phyloP scores from a whole-genome alignment of 2,329 filamentous ascomycete species.

The Pseudogymnoascus sp. region DNA sequence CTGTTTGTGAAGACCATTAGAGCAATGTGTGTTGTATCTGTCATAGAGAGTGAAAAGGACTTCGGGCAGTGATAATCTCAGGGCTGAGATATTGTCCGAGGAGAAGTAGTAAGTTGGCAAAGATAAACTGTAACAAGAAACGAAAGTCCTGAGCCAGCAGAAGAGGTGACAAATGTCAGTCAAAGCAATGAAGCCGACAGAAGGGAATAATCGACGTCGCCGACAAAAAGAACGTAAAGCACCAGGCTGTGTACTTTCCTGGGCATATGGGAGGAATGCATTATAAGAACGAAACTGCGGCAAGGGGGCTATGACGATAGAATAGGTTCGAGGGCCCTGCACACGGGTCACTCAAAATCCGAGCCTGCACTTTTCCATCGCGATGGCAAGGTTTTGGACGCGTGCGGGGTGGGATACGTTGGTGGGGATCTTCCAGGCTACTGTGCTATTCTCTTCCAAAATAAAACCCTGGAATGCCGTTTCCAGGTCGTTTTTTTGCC shows the following conservation, averaged over 20 bases:
- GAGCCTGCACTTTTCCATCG: not conserved
- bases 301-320: constrained; percentile 8
- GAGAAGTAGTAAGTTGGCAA: not conserved
- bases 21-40: not conserved
- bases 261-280: constrained; percentile 2
- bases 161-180: constrained; percentile 1
- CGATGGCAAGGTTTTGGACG: not conserved
- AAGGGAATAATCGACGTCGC: not conserved
- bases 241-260: not conserved
- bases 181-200: not conserved
- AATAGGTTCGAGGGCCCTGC: constrained; percentile 4
- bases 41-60: not conserved
- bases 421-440: not conserved
- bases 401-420: not conserved
- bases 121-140: constrained; percentile 4
- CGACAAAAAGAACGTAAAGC: constrained; percentile 6
- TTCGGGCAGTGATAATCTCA: not conserved
- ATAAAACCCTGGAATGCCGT: not conserved
- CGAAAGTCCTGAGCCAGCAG: constrained; percentile 3
- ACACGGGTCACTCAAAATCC: constrained; percentile 5
- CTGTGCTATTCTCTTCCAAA: not conserved
- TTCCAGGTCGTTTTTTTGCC: not conserved
- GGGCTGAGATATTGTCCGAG: not conserved
- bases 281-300: constrained; percentile 7
- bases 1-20: not conserved